These are phyloP conservation scores for Agaricus sinodeliciosus DNA, from an alignment of 768 basidiomycete species.

Conservation along the genomic window DNA sequence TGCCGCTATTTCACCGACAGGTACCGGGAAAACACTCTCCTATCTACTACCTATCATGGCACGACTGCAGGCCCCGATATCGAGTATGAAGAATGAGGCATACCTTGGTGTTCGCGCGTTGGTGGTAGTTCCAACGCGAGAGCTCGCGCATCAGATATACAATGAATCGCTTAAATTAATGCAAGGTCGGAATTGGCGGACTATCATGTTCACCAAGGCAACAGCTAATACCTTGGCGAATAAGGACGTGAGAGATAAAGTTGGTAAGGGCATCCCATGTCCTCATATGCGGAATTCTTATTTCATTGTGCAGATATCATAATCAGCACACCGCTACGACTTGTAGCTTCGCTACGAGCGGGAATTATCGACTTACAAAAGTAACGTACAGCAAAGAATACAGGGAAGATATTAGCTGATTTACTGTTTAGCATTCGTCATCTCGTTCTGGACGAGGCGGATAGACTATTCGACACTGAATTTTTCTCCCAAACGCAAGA, in stretches of 20 bases:
- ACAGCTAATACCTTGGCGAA: constrained; percentile 78
- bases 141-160: constrained; percentile 93
- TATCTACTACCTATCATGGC: constrained; percentile 84
- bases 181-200: constrained; percentile 76
- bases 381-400: constrained; percentile 34
- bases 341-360: constrained; percentile 74
- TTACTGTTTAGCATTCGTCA: constrained; percentile 64
- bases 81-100: constrained; percentile 27
- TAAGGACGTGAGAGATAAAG: constrained; percentile 66
- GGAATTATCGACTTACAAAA: constrained; percentile 63
- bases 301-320: constrained; percentile 62
- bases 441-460: constrained; percentile 85
- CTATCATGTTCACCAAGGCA: constrained; percentile 82
- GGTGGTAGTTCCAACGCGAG: constrained; percentile 86
- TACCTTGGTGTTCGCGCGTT: constrained; percentile 62
- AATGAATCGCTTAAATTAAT: constrained; percentile 84
- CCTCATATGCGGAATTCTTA: neutral
- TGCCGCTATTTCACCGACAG: constrained; percentile 93
- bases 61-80: constrained; percentile 40
- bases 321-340: constrained; percentile 85
- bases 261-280: constrained; percentile 43
- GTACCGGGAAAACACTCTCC: constrained; percentile 93
- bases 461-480: constrained; percentile 83
- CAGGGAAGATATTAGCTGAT: neutral
- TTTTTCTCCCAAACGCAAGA: constrained; percentile 88